Evolutionary conservation across 1,139 yeast species (phyloP).

Genomic region (Zhuliangozyma parablackwelliae): DNA sequence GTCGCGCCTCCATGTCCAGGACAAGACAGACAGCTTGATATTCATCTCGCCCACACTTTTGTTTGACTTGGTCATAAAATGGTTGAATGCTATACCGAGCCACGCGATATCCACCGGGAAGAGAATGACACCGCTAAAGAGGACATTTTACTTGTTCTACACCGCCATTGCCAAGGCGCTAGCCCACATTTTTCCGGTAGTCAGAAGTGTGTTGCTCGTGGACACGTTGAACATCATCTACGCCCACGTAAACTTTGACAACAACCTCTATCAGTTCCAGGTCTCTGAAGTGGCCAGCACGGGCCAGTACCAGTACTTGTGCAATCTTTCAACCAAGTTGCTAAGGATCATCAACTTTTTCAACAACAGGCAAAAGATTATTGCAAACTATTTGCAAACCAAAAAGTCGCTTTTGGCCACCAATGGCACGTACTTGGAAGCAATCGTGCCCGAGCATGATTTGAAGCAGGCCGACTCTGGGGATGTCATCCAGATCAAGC

Average conservation of each 20-base stretch:
- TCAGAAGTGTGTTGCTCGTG: slow-evolving; percentile 30
- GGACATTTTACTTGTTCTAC: slow-evolving; percentile 31
- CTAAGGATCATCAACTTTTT: slow-evolving; percentile 26
- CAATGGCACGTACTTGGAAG: slow-evolving; percentile 14
- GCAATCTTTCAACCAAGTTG: slow-evolving; percentile 16
- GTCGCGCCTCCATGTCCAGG: slow-evolving; percentile 11
- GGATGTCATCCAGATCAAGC: slow-evolving; percentile 22
- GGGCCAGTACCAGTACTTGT: slow-evolving; percentile 17
- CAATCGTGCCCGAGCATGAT: slow-evolving; percentile 8
- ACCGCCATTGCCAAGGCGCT: slow-evolving; percentile 33
- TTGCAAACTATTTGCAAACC: slow-evolving; percentile 18
- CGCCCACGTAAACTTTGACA: slow-evolving; percentile 29
- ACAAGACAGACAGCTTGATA: slow-evolving; percentile 8
- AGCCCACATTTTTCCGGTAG: slow-evolving; percentile 29
- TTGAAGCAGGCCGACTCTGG: slow-evolving; percentile 1
- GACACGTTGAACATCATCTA: slow-evolving; percentile 31
- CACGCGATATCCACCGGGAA: slow-evolving; percentile 29
- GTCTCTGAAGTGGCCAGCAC: slow-evolving; percentile 12
- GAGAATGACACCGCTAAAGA: slow-evolving; percentile 25
- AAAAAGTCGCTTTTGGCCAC: slow-evolving; percentile 14
- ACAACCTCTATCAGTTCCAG: slow-evolving; percentile 18
- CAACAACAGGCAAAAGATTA: slow-evolving; percentile 22
- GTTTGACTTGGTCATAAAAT: slow-evolving; percentile 29
- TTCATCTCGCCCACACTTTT: slow-evolving; percentile 17
- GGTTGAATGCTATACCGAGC: slow-evolving; percentile 36